Evolutionary conservation across 2,329 filamentous ascomycete genomes (phyloP).

Genomic region (Clonostachys sp.): DNA sequence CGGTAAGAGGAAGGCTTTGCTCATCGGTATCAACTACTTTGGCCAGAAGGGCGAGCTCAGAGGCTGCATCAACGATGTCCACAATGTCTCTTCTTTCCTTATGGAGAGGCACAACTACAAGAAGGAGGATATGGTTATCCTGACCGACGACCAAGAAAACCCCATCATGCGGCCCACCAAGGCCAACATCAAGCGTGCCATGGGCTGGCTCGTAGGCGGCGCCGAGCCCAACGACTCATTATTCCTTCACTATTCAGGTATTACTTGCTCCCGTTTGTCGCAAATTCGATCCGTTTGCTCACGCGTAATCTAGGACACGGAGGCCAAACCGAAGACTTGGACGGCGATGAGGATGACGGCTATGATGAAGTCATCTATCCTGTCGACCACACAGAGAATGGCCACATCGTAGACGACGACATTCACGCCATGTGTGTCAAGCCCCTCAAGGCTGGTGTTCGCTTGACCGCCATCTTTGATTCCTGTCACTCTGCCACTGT

Average conservation of each 20-base stretch:
- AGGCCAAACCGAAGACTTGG: conserved; percentile 67
- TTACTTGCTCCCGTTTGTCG: conserved; percentile 5
- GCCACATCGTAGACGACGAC: conserved; percentile 74
- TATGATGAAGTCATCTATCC: conserved; percentile 78
- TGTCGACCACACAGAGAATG: conserved; percentile 64
- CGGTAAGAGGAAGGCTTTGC: conserved; percentile 66
- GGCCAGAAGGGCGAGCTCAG: conserved; percentile 66
- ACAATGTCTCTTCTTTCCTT: conserved; percentile 70
- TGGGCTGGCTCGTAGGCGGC: conserved; percentile 70
- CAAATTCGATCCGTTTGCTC: not conserved
- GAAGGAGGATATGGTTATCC: conserved; percentile 73
- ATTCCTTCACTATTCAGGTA: conserved; percentile 73
- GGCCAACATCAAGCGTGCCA: conserved; percentile 68
- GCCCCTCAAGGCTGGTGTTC: conserved; percentile 75
- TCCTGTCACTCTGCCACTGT: conserved; percentile 77
- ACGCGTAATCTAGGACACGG: conserved; percentile 53
- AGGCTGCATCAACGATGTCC: conserved; percentile 78
- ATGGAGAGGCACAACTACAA: conserved; percentile 66
- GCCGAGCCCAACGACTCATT: conserved; percentile 71
- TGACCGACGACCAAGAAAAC: conserved; percentile 72
- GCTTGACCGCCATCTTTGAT: conserved; percentile 78
- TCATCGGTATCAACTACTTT: conserved; percentile 82
- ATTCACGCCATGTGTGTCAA: conserved; percentile 75
- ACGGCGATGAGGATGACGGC: conserved; percentile 75
- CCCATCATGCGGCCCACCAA: conserved; percentile 70